phyloP scores from a whole-genome alignment of 331 rosid genomes.

The Phaseolus coccineus region DNA sequence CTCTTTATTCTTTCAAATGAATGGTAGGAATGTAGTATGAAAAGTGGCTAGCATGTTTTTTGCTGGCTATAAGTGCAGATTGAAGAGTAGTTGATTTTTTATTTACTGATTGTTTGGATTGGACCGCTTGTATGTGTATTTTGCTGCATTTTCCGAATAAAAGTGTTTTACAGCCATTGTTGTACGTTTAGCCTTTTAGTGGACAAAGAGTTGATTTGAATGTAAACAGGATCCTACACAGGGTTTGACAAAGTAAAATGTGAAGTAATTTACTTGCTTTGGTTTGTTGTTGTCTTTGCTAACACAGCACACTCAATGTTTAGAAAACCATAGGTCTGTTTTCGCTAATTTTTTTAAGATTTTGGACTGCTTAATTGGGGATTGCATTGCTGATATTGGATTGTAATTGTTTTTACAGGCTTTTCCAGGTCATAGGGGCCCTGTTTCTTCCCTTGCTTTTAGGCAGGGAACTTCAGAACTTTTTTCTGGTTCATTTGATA shows the following conservation, averaged over 20 bases:
- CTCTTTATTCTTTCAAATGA: constrained; percentile 22
- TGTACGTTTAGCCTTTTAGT: background rate
- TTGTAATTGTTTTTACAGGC: constrained; percentile 61
- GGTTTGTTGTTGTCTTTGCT: background rate
- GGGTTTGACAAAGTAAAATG: constrained; percentile 1
- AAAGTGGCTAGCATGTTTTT: background rate
- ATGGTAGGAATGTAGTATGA: background rate
- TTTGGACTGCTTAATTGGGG: background rate
- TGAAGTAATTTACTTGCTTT: background rate
- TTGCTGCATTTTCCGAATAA: background rate
- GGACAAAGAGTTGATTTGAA: background rate
- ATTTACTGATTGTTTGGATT: background rate
- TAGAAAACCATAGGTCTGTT: background rate
- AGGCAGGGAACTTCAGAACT: constrained; percentile 94
- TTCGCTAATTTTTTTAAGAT: background rate
- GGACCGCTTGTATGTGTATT: background rate
- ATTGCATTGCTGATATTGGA: constrained; percentile 15
- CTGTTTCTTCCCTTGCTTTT: constrained; percentile 84
- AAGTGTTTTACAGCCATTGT: background rate
- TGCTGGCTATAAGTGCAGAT: background rate
- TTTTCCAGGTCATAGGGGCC: constrained; percentile 90
- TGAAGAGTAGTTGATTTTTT: background rate
- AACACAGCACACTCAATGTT: background rate
- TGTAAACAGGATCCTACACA: background rate
- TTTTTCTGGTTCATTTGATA: constrained; percentile 94